Base-by-base conservation (phyloP, 1,139 yeast species). In the Hanseniaspora gamundiae region DNA sequence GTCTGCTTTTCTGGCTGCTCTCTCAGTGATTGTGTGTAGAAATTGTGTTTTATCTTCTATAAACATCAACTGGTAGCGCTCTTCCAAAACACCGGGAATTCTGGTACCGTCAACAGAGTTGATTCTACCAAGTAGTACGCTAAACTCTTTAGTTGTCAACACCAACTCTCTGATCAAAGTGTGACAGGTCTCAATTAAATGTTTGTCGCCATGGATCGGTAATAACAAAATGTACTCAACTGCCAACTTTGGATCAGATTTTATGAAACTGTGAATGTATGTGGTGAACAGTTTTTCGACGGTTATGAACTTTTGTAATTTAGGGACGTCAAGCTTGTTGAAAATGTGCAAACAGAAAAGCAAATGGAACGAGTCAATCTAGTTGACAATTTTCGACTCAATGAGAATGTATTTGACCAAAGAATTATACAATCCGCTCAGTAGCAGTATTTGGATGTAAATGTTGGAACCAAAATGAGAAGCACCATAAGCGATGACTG, bases 301-400 rank as follows among this genome's bases (percentile, higher is more conserved):
- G 3, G 21, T 41, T 1, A 44, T 33, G 10, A 55, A 54, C 22
- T 57, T 53, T 7, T 59, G 47, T 8, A 55, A 52, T 11, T 53
- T 48, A 16, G 75, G 65, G 6, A 79, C 76, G 42, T 76, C 74
- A 48, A 87, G 61, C 45, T 86, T 66, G 0, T 94, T 88, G 57
- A 80, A 79, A 59, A 84, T 81, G 10, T 80, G 76, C 44, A 91
- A 69, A 0, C 84, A 87, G 53, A 91, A 82, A 1, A 94, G 86
- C 52, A 87, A 72, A 64, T 93, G 97, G 13, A 87, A 94, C 2
- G 95, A 84, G 58, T 86, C 96, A 46, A 84, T 75, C 58, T 85
- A 94, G 58, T 76, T 80, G 39, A 75, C 67, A 31, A 41, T 39
- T 10, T 38, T 33, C 10, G 35, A 38, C n/a, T 44, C 46, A 38